A percentile compares a stretch with the other conserved stretches of the same genome.
Evolutionary conservation across 2,329 filamentous ascomycete genomes (phyloP).

Genomic region (Aspergillus eucalypticola): DNA sequence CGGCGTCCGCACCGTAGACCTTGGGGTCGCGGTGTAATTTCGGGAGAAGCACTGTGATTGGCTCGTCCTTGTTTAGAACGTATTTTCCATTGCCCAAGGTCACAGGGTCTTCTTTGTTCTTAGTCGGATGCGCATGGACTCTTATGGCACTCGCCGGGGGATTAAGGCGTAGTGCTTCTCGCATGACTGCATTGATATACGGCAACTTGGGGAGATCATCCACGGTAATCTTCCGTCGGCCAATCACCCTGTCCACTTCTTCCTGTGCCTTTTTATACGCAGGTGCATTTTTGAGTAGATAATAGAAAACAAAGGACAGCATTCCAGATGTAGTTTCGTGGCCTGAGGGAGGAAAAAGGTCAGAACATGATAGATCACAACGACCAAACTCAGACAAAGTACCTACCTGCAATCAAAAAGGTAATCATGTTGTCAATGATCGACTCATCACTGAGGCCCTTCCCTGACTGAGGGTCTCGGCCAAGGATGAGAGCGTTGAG

Average conservation of each 20-base stretch:
- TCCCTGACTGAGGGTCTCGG: constrained; percentile 66
- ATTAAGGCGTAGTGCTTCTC: constrained; percentile 63
- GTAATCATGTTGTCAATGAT: constrained; percentile 73
- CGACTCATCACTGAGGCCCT: constrained; percentile 61
- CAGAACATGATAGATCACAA: neutral
- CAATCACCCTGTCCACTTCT: constrained; percentile 67
- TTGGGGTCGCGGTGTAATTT: constrained; percentile 62
- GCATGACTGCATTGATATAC: constrained; percentile 54
- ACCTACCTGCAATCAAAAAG: constrained; percentile 63
- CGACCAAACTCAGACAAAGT: neutral
- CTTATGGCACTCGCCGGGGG: constrained; percentile 60
- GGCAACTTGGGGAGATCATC: constrained; percentile 60
- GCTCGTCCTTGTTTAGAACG: constrained; percentile 54
- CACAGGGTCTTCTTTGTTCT: constrained; percentile 43
- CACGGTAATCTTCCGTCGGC: constrained; percentile 57
- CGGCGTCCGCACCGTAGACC: constrained; percentile 65
- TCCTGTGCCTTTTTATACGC: constrained; percentile 63
- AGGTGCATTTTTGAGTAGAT: constrained; percentile 63
- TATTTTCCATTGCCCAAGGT: constrained; percentile 64
- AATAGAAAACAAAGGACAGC: constrained; percentile 66
- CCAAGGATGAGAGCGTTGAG: constrained; percentile 70
- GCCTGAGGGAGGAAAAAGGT: constrained; percentile 33
- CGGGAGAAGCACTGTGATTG: constrained; percentile 52
- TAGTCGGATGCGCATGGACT: constrained; percentile 50
- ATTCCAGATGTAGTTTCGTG: constrained; percentile 73